These are phyloP conservation scores for Starmerella bombicola DNA, from an alignment of 805 yeast species.

Conservation along the genomic window DNA sequence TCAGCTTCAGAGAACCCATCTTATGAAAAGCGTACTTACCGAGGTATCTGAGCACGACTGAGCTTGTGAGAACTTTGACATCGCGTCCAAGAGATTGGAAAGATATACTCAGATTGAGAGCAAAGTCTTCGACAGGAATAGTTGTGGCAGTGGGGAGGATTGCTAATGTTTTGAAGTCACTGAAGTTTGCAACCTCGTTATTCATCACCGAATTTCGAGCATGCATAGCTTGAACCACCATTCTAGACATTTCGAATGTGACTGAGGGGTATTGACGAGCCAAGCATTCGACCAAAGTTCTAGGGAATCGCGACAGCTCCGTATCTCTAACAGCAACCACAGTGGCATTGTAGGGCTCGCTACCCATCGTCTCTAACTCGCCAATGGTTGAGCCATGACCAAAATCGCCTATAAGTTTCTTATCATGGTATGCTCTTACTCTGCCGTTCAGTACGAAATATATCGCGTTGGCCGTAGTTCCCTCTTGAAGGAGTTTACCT, in stretches of 20 bases:
- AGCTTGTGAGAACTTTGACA: conserved; percentile 72
- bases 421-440: conserved; percentile 14
- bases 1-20: conserved; percentile 67
- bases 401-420: conserved; percentile 51
- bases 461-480: conserved; percentile 73
- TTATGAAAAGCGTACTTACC: conserved; percentile 91
- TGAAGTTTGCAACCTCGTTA: conserved; percentile 24
- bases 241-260: conserved; percentile 76
- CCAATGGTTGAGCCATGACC: conserved; percentile 95
- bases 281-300: conserved; percentile 73
- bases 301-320: conserved; percentile 84
- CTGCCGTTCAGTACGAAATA: conserved; percentile 20
- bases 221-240: conserved; percentile 47
- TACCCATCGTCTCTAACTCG: conserved; percentile 79
- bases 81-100: conserved; percentile 58
- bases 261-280: conserved; percentile 78
- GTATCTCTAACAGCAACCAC: conserved; percentile 79
- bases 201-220: conserved; percentile 7
- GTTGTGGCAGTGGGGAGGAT: conserved; percentile 68
- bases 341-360: conserved; percentile 56
- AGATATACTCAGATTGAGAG: conserved; percentile 56
- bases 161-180: conserved; percentile 65
- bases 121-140: conserved; percentile 80
- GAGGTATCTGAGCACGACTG: conserved; percentile 61
- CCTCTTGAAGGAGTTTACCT: conserved; percentile 62